Evolutionary conservation across 257 asterid genomes (phyloP).

Genomic region (Jasminum sambac): DNA sequence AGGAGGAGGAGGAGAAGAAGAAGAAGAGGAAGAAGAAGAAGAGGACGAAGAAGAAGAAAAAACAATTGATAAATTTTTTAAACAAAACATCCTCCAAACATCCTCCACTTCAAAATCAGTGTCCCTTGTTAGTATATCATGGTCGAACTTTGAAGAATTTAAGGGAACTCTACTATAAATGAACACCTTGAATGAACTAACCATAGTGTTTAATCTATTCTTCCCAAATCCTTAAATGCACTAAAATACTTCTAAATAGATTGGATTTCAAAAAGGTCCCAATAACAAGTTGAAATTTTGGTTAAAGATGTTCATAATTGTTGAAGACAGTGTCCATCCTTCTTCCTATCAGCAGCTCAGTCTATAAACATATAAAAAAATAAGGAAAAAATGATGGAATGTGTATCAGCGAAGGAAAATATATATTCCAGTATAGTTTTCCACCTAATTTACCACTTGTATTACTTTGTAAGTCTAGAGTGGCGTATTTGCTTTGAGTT

Average conservation of each 20-base stretch:
- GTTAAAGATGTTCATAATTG: not conserved
- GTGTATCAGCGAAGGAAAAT: not conserved
- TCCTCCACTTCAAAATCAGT: not conserved
- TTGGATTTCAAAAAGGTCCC: not conserved
- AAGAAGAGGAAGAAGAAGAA: not conserved
- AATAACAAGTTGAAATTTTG: not conserved
- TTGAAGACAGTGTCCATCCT: not conserved
- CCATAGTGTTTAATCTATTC: not conserved
- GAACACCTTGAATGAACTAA: not conserved
- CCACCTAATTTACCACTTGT: not conserved
- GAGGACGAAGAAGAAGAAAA: too few species aligned
- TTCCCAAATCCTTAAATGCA: not conserved
- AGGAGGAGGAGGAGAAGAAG: not conserved
- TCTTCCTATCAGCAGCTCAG: not conserved
- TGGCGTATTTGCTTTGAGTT: not conserved
- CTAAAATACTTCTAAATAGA: not conserved
- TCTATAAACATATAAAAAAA: not conserved
- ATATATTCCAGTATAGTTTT: not conserved
- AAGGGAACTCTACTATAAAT: not conserved
- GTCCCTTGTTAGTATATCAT: not conserved
- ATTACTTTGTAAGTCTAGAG: not conserved
- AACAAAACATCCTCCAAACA: not conserved
- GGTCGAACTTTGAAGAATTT: not conserved
- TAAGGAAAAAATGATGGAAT: not conserved
- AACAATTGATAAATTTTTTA: not conserved